phyloP scores from a whole-genome alignment of 441 rosid species.

The Gossypium trilobum region DNA sequence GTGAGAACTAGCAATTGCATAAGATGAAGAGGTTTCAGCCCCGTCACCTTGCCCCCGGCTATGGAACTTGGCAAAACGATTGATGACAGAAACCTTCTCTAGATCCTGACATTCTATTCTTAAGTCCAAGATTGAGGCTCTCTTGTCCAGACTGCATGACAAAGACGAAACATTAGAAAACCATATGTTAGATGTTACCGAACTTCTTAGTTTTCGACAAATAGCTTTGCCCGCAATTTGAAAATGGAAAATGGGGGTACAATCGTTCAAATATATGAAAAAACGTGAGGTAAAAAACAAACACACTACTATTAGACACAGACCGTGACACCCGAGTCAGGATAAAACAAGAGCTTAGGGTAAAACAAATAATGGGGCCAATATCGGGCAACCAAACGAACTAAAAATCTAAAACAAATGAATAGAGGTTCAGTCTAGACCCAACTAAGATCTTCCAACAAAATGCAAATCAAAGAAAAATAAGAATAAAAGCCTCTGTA shows the following conservation, averaged over 20 bases:
- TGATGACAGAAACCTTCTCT: conserved; percentile 68
- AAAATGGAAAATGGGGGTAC: neutral
- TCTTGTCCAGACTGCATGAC: conserved; percentile 61
- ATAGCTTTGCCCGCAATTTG: neutral
- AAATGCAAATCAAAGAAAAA: conserved; percentile 4
- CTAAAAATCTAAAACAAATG: neutral
- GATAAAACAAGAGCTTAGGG: neutral
- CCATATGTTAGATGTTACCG: neutral
- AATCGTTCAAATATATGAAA: neutral
- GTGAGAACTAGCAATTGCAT: conserved; percentile 28
- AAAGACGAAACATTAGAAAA: neutral
- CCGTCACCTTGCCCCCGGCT: conserved; percentile 38
- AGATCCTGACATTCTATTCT: conserved; percentile 66
- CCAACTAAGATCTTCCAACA: neutral
- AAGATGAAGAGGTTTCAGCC: conserved; percentile 36
- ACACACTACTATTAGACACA: neutral
- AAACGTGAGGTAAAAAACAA: neutral
- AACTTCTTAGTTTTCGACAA: neutral
- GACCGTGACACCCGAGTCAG: neutral
- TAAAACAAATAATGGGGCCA: neutral
- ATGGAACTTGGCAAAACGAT: conserved; percentile 89
- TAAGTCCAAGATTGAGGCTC: conserved; percentile 49
- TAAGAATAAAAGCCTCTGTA: neutral
- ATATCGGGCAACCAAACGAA: neutral
- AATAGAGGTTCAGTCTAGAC: neutral